Conservation (phyloP, 2,329 filamentous ascomycete species). For the Calonectria pseudoturangicola region DNA sequence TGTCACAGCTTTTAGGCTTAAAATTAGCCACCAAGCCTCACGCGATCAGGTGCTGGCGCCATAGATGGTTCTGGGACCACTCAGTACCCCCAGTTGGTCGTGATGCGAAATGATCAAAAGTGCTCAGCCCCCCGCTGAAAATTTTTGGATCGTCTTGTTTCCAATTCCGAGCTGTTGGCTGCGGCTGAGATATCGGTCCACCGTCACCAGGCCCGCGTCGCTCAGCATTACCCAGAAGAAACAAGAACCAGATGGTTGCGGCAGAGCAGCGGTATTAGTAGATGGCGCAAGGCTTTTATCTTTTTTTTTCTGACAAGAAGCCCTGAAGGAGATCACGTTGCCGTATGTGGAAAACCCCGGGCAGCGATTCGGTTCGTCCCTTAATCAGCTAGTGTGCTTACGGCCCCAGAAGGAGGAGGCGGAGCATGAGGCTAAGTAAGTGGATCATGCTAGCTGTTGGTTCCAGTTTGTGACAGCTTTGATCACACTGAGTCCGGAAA, state of each 20-base stretch:
- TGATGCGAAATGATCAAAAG: slow-evolving; percentile 2
- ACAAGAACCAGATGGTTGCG: not conserved
- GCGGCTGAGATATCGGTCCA: not conserved
- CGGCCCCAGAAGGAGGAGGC: slow-evolving; percentile 15
- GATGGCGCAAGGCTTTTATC: not conserved
- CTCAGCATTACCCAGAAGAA: not conserved
- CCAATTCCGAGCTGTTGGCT: slow-evolving; percentile 4
- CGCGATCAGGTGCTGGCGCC: slow-evolving; percentile 1
- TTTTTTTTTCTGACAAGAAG: not conserved
- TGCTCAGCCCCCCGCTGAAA: slow-evolving; percentile 2
- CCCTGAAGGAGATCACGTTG: not conserved
- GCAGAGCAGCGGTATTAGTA: not conserved
- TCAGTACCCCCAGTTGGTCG: not conserved
- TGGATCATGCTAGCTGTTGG: slow-evolving; percentile 6
- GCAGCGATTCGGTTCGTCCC: slow-evolving; percentile 1
- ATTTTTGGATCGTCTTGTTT: not conserved
- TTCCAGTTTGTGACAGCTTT: not conserved
- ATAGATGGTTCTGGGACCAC: not conserved
- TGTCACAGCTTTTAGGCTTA: slow-evolving; percentile 17
- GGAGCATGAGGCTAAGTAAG: slow-evolving; percentile 19
- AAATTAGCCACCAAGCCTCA: slow-evolving; percentile 16
- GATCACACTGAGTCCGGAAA: not conserved
- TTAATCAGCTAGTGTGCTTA: slow-evolving; percentile 22
- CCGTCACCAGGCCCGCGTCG: not conserved
- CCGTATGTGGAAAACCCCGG: not conserved